Percentiles rank a stretch among this genome's conserved stretches.
Evolutionary conservation across 352 stramenopile species (phyloP).

Genomic region (Phytophthora pseudosyringae): DNA sequence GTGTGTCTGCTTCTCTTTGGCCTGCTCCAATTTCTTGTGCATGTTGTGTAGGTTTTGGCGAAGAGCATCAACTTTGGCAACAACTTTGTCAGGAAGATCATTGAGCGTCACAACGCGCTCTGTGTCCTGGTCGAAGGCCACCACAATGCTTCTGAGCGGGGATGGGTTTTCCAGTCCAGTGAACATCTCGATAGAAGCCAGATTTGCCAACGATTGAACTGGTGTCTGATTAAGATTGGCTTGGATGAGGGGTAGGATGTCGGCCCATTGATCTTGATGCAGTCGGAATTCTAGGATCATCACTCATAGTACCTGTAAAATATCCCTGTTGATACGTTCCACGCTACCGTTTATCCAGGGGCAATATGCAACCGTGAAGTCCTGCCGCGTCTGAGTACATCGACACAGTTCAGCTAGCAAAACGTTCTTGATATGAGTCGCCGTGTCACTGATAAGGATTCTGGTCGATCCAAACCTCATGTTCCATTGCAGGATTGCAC

Average conservation of each 20-base stretch:
- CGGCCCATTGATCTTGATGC: neutral
- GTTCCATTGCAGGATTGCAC: conserved; percentile 10
- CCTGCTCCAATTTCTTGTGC: neutral
- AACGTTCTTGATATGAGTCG: conserved; percentile 9
- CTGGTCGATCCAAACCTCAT: neutral
- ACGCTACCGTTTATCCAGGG: conserved; percentile 12
- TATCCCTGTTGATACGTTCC: neutral
- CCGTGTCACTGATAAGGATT: conserved; percentile 6
- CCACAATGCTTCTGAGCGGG: no score
- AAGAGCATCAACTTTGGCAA: no score
- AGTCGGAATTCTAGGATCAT: neutral
- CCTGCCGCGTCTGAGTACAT: conserved; percentile 1
- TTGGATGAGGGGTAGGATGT: neutral
- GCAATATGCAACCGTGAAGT: conserved; percentile 11
- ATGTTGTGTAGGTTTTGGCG: neutral
- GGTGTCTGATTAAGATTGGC: neutral
- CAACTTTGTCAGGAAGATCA: no score
- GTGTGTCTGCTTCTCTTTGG: neutral
- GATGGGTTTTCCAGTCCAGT: no score
- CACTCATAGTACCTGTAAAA: neutral
- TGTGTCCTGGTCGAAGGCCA: no score
- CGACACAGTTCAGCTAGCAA: conserved; percentile 4
- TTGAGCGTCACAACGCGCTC: no score
- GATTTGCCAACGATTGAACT: neutral
- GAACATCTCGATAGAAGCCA: neutral